These are phyloP conservation scores for Effrenium voratum DNA, from an alignment of 73 alveolate species.

Conservation along the genomic window DNA sequence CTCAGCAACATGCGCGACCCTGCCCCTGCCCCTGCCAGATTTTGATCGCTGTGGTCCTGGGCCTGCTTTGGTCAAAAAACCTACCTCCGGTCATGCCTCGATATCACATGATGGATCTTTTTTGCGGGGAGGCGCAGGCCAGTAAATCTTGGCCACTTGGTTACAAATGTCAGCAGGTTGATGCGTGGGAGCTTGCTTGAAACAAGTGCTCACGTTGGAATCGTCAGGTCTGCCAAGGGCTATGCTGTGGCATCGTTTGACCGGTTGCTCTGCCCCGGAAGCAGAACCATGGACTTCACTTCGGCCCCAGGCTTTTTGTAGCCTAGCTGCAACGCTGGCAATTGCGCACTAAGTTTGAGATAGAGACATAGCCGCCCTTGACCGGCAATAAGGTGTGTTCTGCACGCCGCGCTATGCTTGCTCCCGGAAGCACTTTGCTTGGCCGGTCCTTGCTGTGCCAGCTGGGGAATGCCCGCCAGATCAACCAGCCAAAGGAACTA, in stretches of 20 bases:
- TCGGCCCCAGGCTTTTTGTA: not conserved
- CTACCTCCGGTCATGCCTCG: slow-evolving; percentile 3
- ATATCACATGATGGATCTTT: not conserved
- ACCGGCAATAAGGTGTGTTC: not conserved
- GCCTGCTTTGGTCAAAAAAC: not conserved
- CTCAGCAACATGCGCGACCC: not conserved
- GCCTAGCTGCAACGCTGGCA: not conserved
- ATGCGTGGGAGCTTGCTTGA: not conserved
- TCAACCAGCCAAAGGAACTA: not conserved
- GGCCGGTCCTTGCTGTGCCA: slow-evolving; percentile 1
- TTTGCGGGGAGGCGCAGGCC: slow-evolving; percentile 46
- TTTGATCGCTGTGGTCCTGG: slow-evolving; percentile 7
- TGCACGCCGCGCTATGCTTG: slow-evolving; percentile 4
- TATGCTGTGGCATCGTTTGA: not conserved
- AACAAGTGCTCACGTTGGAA: not conserved
- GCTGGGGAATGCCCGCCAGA: slow-evolving; percentile 41
- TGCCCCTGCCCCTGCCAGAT: not conserved
- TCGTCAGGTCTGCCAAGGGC: not conserved
- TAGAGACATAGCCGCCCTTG: not conserved
- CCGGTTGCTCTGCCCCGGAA: not conserved
- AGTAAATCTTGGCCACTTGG: not conserved
- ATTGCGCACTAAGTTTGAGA: not conserved
- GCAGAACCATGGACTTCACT: not conserved
- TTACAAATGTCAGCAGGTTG: not conserved
- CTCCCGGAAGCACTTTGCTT: not conserved